These are phyloP conservation scores for Spongiforma sp. DNA, from an alignment of 1,284 basidiomycete genomes.

Conservation along the genomic window DNA sequence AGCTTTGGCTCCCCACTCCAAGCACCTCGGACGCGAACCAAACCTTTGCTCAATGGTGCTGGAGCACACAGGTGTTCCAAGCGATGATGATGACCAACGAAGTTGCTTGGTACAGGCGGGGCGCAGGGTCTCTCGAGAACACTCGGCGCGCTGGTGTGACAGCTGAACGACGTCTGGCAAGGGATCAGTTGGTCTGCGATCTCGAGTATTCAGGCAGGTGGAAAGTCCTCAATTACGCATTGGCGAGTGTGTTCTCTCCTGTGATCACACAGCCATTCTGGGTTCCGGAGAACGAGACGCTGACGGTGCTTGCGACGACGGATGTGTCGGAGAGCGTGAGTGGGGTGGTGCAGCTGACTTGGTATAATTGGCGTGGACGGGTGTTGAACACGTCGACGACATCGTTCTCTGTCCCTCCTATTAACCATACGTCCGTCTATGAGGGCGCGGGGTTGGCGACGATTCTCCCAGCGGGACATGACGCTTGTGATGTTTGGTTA, in stretches of 20 bases:
- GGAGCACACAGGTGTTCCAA: slow-evolving; percentile 64
- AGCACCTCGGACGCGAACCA: slow-evolving; percentile 55
- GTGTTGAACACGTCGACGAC: slow-evolving; percentile 43
- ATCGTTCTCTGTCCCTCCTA: slow-evolving; percentile 49
- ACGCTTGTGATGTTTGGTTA: slow-evolving; percentile 54
- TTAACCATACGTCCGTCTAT: slow-evolving; percentile 57
- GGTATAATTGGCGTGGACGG: slow-evolving; percentile 48
- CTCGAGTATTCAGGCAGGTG: neutral
- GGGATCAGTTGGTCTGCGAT: slow-evolving; percentile 31
- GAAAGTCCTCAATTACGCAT: slow-evolving; percentile 41
- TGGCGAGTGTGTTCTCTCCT: slow-evolving; percentile 52
- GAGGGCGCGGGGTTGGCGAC: slow-evolving; percentile 44
- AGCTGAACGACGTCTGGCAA: slow-evolving; percentile 74
- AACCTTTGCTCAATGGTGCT: slow-evolving; percentile 53
- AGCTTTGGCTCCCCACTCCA: slow-evolving; percentile 59
- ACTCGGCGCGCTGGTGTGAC: slow-evolving; percentile 39
- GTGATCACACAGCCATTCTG: slow-evolving; percentile 61
- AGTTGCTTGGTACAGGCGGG: slow-evolving; percentile 20
- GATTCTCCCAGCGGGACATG: slow-evolving; percentile 50
- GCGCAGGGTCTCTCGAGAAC: slow-evolving; percentile 43
- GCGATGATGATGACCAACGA: slow-evolving; percentile 40
- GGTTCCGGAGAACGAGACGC: slow-evolving; percentile 38
- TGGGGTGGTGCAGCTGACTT: slow-evolving; percentile 45
- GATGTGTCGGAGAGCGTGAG: slow-evolving; percentile 56
- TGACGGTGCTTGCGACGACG: slow-evolving; percentile 49